Percentiles rank a stretch among this genome's conserved stretches.
phyloP scores from a whole-genome alignment of 2,329 filamentous ascomycete genomes.

The Fusarium sp. region DNA sequence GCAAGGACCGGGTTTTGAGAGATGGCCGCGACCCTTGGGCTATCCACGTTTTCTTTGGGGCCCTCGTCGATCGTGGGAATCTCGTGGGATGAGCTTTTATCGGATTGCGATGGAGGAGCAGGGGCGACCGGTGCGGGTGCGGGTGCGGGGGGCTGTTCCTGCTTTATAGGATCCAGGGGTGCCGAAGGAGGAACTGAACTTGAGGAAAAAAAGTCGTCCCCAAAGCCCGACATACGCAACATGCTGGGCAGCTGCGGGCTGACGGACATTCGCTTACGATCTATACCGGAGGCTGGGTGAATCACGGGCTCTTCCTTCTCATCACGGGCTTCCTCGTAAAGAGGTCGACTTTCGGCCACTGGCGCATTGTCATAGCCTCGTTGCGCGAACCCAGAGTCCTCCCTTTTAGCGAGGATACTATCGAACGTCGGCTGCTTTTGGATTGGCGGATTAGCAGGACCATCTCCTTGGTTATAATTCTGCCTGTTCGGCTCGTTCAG shows the following conservation, averaged over 20 bases:
- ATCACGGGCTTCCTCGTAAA: constrained; percentile 5
- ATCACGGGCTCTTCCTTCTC: constrained; percentile 13
- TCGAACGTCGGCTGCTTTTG: constrained; percentile 38
- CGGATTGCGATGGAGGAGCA: background rate
- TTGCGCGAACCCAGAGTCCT: constrained; percentile 6
- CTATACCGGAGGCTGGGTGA: constrained; percentile 29
- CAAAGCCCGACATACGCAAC: constrained; percentile 70
- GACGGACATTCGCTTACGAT: constrained; percentile 54
- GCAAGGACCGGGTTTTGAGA: constrained; percentile 14
- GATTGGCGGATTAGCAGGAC: constrained; percentile 6
- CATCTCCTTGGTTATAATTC: constrained; percentile 4
- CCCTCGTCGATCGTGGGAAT: constrained; percentile 15
- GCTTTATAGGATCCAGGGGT: constrained; percentile 23
- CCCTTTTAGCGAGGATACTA: constrained; percentile 36
- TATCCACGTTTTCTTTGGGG: constrained; percentile 2
- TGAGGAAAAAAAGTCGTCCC: constrained; percentile 66
- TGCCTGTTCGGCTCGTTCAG: constrained; percentile 16
- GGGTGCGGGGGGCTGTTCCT: constrained; percentile 15
- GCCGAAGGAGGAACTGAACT: constrained; percentile 15
- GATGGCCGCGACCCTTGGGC: background rate
- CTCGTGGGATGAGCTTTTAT: background rate
- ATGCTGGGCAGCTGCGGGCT: constrained; percentile 70
- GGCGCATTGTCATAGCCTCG: constrained; percentile 3
- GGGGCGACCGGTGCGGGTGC: background rate
- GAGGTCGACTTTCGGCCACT: background rate